phyloP scores from a whole-genome alignment of 2,329 filamentous ascomycete genomes.

The Claviceps capensis region DNA sequence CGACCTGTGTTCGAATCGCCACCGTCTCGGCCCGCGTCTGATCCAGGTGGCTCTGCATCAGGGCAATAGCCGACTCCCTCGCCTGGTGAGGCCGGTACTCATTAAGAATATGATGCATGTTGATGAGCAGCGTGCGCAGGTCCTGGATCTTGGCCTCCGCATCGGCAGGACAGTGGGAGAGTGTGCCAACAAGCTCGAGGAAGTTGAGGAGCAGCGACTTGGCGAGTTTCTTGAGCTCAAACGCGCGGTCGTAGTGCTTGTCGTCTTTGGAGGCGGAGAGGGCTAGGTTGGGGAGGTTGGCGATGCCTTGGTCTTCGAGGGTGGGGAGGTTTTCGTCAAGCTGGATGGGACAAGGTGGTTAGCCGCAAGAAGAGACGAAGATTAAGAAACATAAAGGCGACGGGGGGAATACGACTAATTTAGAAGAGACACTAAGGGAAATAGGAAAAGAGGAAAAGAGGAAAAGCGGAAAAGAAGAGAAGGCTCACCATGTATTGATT shows the following conservation, averaged over 20 bases:
- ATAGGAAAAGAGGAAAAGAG: too few relatives aligned
- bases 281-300: constrained; percentile 42
- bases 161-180: constrained; percentile 22
- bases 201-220: constrained; percentile 84
- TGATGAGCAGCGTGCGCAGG: constrained; percentile 70
- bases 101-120: constrained; percentile 87
- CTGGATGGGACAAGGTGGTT: constrained; percentile 15
- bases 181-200: constrained; percentile 58
- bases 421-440: too few relatives aligned
- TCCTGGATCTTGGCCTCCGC: constrained; percentile 63
- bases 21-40: constrained; percentile 59
- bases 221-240: constrained; percentile 61
- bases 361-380: too few relatives aligned
- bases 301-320: constrained; percentile 56
- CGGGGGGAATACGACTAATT: too few relatives aligned
- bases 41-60: constrained; percentile 78
- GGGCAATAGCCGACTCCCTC: constrained; percentile 68
- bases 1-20: constrained; percentile 50
- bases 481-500: constrained; percentile 42
- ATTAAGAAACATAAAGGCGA: too few relatives aligned
- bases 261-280: constrained; percentile 30
- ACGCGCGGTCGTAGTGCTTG: constrained; percentile 47
- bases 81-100: constrained; percentile 91
- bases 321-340: constrained; percentile 49
- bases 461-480: background rate